phyloP scores from a whole-genome alignment of 306 rosid species.

The Potentilla sterilis region DNA sequence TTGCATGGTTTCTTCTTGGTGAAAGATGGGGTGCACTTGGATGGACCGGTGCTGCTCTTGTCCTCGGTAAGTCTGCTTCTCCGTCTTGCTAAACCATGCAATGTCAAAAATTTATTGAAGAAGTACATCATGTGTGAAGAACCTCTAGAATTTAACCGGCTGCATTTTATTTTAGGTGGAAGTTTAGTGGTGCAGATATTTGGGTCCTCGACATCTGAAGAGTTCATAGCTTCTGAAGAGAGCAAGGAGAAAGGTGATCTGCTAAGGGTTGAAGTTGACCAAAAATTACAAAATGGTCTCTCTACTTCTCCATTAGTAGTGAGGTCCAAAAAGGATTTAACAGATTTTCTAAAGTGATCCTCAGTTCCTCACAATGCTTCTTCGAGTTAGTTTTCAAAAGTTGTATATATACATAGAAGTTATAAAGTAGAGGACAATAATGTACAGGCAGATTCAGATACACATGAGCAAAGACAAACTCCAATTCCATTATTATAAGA shows the following conservation, averaged over 20 bases:
- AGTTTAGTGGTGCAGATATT: slow-evolving; percentile 64
- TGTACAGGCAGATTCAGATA: neutral
- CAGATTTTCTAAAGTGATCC: slow-evolving; percentile 9
- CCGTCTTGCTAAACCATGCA: neutral
- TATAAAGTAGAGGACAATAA: neutral
- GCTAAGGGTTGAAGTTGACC: slow-evolving; percentile 4
- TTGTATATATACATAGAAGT: neutral
- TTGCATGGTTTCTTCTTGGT: slow-evolving; percentile 79
- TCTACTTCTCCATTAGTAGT: slow-evolving; percentile 27
- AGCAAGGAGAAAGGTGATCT: slow-evolving; percentile 16
- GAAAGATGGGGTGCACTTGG: slow-evolving; percentile 75
- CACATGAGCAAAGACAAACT: neutral
- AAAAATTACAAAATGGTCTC: slow-evolving; percentile 15
- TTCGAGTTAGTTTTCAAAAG: neutral
- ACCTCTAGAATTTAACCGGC: neutral
- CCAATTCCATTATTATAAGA: neutral
- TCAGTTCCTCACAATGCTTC: neutral
- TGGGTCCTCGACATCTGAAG: slow-evolving; percentile 32
- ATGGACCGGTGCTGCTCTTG: slow-evolving; percentile 70
- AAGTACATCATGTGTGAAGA: neutral
- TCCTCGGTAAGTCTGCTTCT: slow-evolving; percentile 39
- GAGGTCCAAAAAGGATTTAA: slow-evolving; percentile 16
- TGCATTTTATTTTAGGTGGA: slow-evolving; percentile 39
- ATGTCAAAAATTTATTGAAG: neutral
- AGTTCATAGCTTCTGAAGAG: slow-evolving; percentile 4